These are phyloP conservation scores for Kazachstania africana DNA, from an alignment of 805 yeast genomes.

Conservation along the genomic window DNA sequence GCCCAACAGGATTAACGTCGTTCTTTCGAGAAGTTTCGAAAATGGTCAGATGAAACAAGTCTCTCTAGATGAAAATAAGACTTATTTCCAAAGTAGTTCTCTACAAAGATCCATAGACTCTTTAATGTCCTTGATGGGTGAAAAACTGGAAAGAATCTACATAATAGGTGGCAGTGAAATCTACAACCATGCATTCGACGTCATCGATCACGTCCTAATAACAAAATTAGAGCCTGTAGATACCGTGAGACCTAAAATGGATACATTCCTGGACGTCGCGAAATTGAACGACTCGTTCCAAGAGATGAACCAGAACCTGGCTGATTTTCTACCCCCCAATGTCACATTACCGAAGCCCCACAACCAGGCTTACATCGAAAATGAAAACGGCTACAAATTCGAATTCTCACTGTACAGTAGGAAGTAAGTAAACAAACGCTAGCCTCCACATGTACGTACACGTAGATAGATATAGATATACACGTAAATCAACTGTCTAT, in stretches of 20 bases:
- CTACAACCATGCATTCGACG: conserved; percentile 42
- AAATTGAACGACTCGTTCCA: conserved; percentile 9
- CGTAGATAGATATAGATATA: too few species aligned
- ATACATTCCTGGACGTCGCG: conserved; percentile 47
- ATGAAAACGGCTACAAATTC: conserved; percentile 44
- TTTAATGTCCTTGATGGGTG: conserved; percentile 11
- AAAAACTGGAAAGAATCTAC: conserved; percentile 45
- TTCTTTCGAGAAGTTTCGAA: conserved; percentile 45
- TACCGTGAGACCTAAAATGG: conserved; percentile 39
- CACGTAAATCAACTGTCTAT: too few species aligned
- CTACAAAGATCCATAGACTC: conserved; percentile 32
- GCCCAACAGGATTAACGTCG: conserved; percentile 60
- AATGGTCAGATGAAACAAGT: conserved; percentile 2
- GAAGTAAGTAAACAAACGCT: conserved; percentile 24
- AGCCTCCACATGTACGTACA: conserved; percentile 78
- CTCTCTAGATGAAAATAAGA: conserved; percentile 2
- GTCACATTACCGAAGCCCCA: conserved; percentile 29
- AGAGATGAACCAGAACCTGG: conserved; percentile 27
- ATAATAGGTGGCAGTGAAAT: conserved; percentile 91
- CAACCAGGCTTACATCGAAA: conserved; percentile 27
- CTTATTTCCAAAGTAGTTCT: conserved; percentile 28
- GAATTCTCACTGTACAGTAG: conserved; percentile 51
- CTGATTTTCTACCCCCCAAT: conserved; percentile 18
- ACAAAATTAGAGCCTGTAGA: conserved; percentile 48
- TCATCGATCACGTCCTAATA: conserved; percentile 46